These are phyloP conservation scores for Fusarium sp. DNA, from an alignment of 2,329 filamentous ascomycete genomes.

Conservation along the genomic window DNA sequence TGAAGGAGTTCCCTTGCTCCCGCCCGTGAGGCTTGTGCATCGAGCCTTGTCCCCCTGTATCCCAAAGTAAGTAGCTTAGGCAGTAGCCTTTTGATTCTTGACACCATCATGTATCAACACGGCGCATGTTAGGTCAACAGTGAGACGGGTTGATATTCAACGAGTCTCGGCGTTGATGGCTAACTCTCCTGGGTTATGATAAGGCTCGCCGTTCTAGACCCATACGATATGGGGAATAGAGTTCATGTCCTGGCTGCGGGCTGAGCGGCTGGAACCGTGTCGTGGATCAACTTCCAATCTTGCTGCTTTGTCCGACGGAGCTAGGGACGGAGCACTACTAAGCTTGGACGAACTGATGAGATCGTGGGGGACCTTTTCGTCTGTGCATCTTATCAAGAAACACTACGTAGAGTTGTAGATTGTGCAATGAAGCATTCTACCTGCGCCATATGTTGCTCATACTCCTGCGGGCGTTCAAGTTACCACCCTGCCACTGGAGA, in stretches of 20 bases:
- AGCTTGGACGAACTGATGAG: constrained; percentile 37
- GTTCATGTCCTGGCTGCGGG: constrained; percentile 34
- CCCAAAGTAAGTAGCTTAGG: not conserved
- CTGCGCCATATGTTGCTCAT: constrained; percentile 39
- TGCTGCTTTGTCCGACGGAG: constrained; percentile 37
- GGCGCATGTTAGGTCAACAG: constrained; percentile 19
- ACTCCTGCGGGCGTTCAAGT: constrained; percentile 43
- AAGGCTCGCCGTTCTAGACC: constrained; percentile 37
- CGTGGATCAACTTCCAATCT: constrained; percentile 40
- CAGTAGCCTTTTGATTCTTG: constrained; percentile 19
- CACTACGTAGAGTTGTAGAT: constrained; percentile 7
- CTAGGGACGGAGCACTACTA: constrained; percentile 27
- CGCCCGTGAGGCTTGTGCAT: constrained; percentile 47
- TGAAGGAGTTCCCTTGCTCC: constrained; percentile 41
- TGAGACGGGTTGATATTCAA: constrained; percentile 5
- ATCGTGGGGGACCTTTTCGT: constrained; percentile 44
- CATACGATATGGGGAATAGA: constrained; percentile 20
- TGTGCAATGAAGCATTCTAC: constrained; percentile 21
- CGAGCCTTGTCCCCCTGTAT: constrained; percentile 20
- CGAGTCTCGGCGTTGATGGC: constrained; percentile 20
- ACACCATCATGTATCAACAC: constrained; percentile 29
- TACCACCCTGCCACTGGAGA: constrained; percentile 16
- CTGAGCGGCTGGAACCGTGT: constrained; percentile 36
- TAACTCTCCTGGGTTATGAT: constrained; percentile 12
- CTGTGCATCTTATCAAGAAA: constrained; percentile 39